Percentiles rank a stretch among this genome's conserved stretches.
Evolutionary conservation across 345 rosid genomes (phyloP).

Genomic region (Dovyalis caffra): DNA sequence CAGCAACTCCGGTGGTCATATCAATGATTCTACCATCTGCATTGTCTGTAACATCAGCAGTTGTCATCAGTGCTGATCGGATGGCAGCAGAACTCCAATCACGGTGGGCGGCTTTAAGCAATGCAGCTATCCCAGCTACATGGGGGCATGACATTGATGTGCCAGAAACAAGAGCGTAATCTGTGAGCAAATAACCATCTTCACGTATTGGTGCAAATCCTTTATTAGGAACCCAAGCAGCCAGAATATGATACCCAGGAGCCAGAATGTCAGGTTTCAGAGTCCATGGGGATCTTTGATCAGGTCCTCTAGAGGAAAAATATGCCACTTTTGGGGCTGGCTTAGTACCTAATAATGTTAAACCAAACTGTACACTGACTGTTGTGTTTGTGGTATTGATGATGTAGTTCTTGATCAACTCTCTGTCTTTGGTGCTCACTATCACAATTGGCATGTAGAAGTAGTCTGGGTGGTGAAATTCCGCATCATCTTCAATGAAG

Average conservation of each 20-base stretch:
- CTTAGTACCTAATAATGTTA: constrained; percentile 30
- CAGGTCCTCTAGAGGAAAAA: constrained; percentile 48
- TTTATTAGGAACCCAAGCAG: constrained; percentile 44
- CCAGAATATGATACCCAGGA: constrained; percentile 44
- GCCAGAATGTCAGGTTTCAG: constrained; percentile 52
- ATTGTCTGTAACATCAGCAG: constrained; percentile 29
- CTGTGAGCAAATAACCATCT: constrained; percentile 33
- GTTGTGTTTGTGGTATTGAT: constrained; percentile 13
- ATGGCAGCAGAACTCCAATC: constrained; percentile 49
- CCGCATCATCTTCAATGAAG: constrained; percentile 24
- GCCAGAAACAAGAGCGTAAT: constrained; percentile 32
- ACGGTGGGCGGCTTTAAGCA: constrained; percentile 37
- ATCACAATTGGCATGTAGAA: constrained; percentile 30
- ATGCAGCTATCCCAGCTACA: constrained; percentile 34
- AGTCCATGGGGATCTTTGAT: constrained; percentile 37
- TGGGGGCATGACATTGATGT: constrained; percentile 56
- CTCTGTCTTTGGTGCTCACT: constrained; percentile 24
- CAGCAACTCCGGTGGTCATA: constrained; percentile 29
- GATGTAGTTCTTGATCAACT: constrained; percentile 29
- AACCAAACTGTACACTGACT: constrained; percentile 30
- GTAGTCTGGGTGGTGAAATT: constrained; percentile 8
- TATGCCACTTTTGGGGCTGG: constrained; percentile 45
- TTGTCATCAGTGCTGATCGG: constrained; percentile 53
- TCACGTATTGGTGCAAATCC: constrained; percentile 24
- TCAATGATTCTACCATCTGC: constrained; percentile 28